A percentile compares a stretch with the other conserved stretches of the same genome.
Conservation (phyloP, 2,329 filamentous ascomycete genomes). For the Phaeoacremonium minimum region DNA sequence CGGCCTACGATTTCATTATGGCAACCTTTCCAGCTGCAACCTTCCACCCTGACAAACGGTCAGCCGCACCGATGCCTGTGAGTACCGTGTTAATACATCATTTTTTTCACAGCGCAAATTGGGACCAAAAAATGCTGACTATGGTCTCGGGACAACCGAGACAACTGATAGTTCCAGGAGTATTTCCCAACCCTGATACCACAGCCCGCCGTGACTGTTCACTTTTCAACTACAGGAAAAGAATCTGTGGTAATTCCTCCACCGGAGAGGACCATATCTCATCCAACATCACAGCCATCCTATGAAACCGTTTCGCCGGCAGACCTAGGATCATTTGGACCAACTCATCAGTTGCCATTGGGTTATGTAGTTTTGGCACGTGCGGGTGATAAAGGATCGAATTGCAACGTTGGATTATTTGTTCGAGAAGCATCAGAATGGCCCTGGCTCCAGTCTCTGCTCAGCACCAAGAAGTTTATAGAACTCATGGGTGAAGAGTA, state of each 20-base stretch:
- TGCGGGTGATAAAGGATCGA: slow-evolving; percentile 1
- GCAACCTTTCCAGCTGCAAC: slow-evolving; percentile 2
- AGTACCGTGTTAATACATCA: too few relatives aligned
- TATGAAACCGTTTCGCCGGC: background rate
- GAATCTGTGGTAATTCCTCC: background rate
- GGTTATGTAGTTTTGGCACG: slow-evolving; percentile 1
- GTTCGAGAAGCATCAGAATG: slow-evolving; percentile 10
- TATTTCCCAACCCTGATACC: slow-evolving; percentile 7
- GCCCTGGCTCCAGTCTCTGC: background rate
- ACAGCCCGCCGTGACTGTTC: slow-evolving; percentile 3
- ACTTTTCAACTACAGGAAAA: slow-evolving; percentile 4
- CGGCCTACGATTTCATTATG: slow-evolving; percentile 4
- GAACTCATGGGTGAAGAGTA: background rate
- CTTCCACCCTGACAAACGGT: slow-evolving; percentile 4
- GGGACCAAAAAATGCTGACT: too few relatives aligned
- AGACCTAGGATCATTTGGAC: background rate
- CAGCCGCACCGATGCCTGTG: slow-evolving; percentile 3
- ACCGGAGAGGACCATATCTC: background rate
- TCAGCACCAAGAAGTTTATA: background rate
- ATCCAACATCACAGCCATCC: background rate
- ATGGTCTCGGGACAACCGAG: background rate
- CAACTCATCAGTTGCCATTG: background rate
- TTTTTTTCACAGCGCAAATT: too few relatives aligned
- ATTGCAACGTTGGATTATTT: slow-evolving; percentile 4
- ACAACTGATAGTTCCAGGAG: slow-evolving; percentile 5